Percentiles rank a stretch among this genome's conserved stretches.
These are phyloP conservation scores for Amylostereum areolatum DNA, from an alignment of 1,284 basidiomycete species.

Conservation along the genomic window DNA sequence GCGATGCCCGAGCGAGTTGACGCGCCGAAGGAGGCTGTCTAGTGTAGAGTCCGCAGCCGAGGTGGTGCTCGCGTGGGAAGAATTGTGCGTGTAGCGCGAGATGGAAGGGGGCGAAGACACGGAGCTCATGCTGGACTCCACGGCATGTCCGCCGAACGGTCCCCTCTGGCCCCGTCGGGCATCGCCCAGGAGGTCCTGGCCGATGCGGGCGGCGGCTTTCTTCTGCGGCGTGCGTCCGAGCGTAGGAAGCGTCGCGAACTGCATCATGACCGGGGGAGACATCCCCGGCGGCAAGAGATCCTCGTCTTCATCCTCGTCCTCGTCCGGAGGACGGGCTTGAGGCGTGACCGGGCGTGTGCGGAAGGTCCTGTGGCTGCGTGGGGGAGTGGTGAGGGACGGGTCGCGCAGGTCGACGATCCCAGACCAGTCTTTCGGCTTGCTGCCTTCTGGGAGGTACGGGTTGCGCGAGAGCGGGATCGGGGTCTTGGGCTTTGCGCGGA, in stretches of 20 bases:
- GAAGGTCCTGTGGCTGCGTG: conserved; percentile 11
- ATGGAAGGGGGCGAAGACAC: conserved; percentile 63
- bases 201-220: conserved; percentile 63
- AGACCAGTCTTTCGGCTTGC: conserved; percentile 54
- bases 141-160: conserved; percentile 7
- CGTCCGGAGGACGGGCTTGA: conserved; percentile 21
- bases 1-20: conserved; percentile 27
- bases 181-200: conserved; percentile 51
- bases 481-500: conserved; percentile 46
- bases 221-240: conserved; percentile 57
- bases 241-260: conserved; percentile 59
- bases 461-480: conserved; percentile 50
- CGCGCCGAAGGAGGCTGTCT: conserved; percentile 47
- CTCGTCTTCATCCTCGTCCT: conserved; percentile 36
- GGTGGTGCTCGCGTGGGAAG: conserved; percentile 7
- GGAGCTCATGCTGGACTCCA: conserved; percentile 53
- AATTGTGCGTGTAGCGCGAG: conserved; percentile 44
- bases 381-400: conserved; percentile 37
- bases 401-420: conserved; percentile 72
- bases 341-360: conserved; percentile 6
- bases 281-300: conserved; percentile 63
- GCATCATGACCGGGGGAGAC: conserved; percentile 85
- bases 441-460: conserved; percentile 52
- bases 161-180: conserved; percentile 22
- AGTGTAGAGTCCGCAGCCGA: conserved; percentile 32